Evolutionary conservation across 2,329 filamentous ascomycete genomes (phyloP).

Genomic region (Fusarium robinianum): DNA sequence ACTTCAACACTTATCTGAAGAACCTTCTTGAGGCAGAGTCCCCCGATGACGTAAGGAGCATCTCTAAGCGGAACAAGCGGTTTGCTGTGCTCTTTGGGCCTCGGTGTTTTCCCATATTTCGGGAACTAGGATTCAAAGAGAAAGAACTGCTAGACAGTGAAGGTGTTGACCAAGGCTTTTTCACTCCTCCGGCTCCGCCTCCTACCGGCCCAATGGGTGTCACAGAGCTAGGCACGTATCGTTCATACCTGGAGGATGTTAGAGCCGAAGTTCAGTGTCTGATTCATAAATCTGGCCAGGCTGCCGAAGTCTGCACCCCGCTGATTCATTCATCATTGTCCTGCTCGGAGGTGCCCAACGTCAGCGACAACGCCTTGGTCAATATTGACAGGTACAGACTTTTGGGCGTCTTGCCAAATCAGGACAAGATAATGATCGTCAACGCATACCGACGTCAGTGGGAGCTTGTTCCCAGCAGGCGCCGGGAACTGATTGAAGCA

Average conservation of each 20-base stretch:
- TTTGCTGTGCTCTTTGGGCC: slow-evolving; percentile 59
- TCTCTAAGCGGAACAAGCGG: slow-evolving; percentile 61
- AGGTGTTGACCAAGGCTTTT: slow-evolving; percentile 46
- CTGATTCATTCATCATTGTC: slow-evolving; percentile 41
- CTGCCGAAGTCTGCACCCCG: slow-evolving; percentile 40
- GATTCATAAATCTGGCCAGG: slow-evolving; percentile 43
- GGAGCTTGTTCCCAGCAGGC: slow-evolving; percentile 41
- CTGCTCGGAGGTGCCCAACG: slow-evolving; percentile 38
- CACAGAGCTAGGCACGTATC: slow-evolving; percentile 47
- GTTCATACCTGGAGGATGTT: slow-evolving; percentile 56
- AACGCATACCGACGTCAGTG: slow-evolving; percentile 49
- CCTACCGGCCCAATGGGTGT: slow-evolving; percentile 40
- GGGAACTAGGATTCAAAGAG: slow-evolving; percentile 54
- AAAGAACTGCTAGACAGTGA: slow-evolving; percentile 43
- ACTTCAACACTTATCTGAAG: slow-evolving; percentile 56
- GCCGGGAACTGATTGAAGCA: slow-evolving; percentile 40
- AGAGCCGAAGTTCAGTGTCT: slow-evolving; percentile 53
- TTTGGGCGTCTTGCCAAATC: slow-evolving; percentile 45
- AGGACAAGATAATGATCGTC: slow-evolving; percentile 42
- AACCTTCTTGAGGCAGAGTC: slow-evolving; percentile 50
- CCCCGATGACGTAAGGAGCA: slow-evolving; percentile 47
- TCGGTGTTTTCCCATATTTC: slow-evolving; percentile 54
- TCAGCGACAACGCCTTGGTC: slow-evolving; percentile 36
- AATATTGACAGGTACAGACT: slow-evolving; percentile 42
- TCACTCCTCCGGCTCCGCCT: slow-evolving; percentile 43